Conservation (phyloP, 208 protist genomes). For the Leishmania aethiopica region DNA sequence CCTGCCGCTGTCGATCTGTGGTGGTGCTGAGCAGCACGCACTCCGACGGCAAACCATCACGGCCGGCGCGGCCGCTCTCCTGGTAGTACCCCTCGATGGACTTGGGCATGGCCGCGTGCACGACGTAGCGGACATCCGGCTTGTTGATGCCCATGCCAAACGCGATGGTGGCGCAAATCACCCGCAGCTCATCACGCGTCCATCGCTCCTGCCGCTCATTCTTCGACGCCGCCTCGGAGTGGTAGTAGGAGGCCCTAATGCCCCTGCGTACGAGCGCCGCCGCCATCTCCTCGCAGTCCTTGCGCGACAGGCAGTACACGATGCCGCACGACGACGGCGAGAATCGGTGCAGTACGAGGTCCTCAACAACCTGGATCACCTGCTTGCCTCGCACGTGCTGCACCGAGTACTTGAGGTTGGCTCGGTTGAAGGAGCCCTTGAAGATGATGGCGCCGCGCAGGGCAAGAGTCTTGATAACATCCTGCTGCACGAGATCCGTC, state of each 20-base stretch:
- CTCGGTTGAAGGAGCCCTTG: slow-evolving; percentile 82
- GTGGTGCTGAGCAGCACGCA: slow-evolving; percentile 81
- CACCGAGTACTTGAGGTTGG: slow-evolving; percentile 80
- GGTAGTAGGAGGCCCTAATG: slow-evolving; percentile 77
- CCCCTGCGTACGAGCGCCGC: slow-evolving; percentile 44
- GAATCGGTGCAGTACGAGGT: slow-evolving; percentile 71
- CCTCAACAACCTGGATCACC: slow-evolving; percentile 48
- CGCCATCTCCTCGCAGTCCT: slow-evolving; percentile 86
- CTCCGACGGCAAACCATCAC: slow-evolving; percentile 92
- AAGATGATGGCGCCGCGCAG: slow-evolving; percentile 76
- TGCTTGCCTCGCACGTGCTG: slow-evolving; percentile 58
- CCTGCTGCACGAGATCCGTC: slow-evolving; percentile 80
- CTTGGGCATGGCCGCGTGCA: slow-evolving; percentile 97
- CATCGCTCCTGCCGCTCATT: slow-evolving; percentile 89
- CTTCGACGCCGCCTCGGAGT: slow-evolving; percentile 68
- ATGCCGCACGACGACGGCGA: slow-evolving; percentile 75
- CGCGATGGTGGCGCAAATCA: slow-evolving; percentile 98
- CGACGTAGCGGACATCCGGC: slow-evolving; percentile 97
- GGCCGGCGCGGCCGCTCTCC: slow-evolving; percentile 96
- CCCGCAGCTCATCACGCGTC: slow-evolving; percentile 88
- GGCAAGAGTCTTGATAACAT: slow-evolving; percentile 83
- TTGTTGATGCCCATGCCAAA: slow-evolving; percentile 99
- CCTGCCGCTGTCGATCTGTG: slow-evolving; percentile 71
- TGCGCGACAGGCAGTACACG: slow-evolving; percentile 86
- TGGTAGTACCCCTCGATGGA: slow-evolving; percentile 98